phyloP scores from a whole-genome alignment of 139 green algal genomes.

The Coelastrella sp. region DNA sequence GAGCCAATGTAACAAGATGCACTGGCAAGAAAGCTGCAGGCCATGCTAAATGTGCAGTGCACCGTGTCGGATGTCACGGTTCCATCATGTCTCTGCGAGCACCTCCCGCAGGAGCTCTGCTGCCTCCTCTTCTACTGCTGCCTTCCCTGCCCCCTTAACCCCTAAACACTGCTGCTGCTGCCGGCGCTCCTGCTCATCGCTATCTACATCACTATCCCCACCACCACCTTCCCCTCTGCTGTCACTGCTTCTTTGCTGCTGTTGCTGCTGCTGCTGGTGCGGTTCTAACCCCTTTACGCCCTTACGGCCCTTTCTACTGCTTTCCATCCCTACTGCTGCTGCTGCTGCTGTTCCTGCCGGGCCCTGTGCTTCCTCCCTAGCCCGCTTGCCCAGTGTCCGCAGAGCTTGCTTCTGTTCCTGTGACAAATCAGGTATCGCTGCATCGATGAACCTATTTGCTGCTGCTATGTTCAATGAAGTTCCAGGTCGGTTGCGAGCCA shows the following conservation, averaged over 20 bases:
- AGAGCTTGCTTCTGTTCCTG: slow-evolving; percentile 42
- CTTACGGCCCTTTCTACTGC: neutral
- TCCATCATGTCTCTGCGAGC: neutral
- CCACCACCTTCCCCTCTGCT: neutral
- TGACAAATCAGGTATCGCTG: slow-evolving; percentile 46
- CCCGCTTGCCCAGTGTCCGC: neutral
- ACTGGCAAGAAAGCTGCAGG: too few relatives aligned
- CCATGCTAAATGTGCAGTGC: too few relatives aligned
- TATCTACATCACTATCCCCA: neutral
- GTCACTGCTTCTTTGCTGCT: neutral
- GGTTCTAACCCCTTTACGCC: neutral
- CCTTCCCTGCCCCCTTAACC: neutral
- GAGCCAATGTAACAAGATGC: too few relatives aligned
- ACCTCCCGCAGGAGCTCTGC: neutral
- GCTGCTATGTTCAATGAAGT: slow-evolving; percentile 39
- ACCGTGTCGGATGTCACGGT: too few relatives aligned
- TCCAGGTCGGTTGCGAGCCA: slow-evolving; percentile 27
- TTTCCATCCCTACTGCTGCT: neutral
- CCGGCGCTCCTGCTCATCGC: neutral
- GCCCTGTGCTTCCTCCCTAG: neutral
- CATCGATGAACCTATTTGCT: slow-evolving; percentile 51
- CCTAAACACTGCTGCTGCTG: neutral
- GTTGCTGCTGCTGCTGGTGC: neutral
- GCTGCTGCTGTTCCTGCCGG: neutral
- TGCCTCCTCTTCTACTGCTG: slow-evolving; percentile 1